phyloP scores from a whole-genome alignment of 805 yeast genomes.

The Yueomyces sinensis region DNA sequence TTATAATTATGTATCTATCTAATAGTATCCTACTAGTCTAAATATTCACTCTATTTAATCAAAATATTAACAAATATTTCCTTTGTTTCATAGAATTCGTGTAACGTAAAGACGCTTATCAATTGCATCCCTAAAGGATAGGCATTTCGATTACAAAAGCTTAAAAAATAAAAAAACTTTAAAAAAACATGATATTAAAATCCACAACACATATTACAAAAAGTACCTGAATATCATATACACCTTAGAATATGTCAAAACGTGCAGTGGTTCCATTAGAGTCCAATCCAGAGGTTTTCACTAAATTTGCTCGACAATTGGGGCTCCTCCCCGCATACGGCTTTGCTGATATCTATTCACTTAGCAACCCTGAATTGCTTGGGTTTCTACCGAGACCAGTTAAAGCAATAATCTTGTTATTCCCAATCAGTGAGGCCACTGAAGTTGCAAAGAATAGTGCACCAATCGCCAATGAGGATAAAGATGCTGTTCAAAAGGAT shows the following conservation, averaged over 20 bases:
- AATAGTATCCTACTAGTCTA: no score
- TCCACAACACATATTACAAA: no score
- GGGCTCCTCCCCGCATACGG: constrained; percentile 50
- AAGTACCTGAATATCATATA: no score
- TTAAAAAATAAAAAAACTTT: no score
- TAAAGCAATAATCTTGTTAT: constrained; percentile 60
- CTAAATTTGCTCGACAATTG: constrained; percentile 47
- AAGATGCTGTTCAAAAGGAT: constrained; percentile 1
- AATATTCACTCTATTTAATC: no score
- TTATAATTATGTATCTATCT: no score
- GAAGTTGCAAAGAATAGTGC: constrained; percentile 33
- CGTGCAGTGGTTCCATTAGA: constrained; percentile 69
- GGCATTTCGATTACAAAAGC: no score
- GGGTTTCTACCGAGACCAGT: constrained; percentile 75
- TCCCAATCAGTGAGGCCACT: constrained; percentile 60
- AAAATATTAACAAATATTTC: no score
- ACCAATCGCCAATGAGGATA: background rate
- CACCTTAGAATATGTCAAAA: background rate
- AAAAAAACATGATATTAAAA: no score
- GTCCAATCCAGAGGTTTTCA: constrained; percentile 78
- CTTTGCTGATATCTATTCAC: constrained; percentile 73
- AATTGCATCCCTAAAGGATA: no score
- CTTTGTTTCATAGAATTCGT: no score
- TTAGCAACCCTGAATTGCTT: constrained; percentile 72
- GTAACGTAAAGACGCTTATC: no score